These are phyloP conservation scores for Lichtheimia hyalospora DNA, from an alignment of 371 early-diverging fungal species.

Conservation along the genomic window DNA sequence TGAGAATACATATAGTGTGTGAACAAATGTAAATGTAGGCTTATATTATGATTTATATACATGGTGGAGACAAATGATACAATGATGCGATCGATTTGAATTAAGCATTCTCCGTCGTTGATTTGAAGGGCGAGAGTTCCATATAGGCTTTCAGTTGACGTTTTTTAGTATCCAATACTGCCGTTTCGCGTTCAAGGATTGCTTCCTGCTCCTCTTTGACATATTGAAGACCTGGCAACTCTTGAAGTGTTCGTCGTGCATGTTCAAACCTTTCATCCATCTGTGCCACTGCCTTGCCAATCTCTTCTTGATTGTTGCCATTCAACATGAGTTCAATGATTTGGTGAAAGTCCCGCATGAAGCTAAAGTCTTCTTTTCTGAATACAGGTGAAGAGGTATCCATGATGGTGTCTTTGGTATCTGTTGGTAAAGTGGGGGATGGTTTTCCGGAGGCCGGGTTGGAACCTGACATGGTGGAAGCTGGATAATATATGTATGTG, in stretches of 20 bases:
- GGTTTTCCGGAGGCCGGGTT: slow-evolving; percentile 9
- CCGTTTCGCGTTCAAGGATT: slow-evolving; percentile 31
- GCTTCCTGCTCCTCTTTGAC: slow-evolving; percentile 44
- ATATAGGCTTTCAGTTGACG: slow-evolving; percentile 22
- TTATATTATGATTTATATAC: too few relatives aligned
- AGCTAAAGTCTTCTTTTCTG: slow-evolving; percentile 45
- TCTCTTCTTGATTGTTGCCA: slow-evolving; percentile 35
- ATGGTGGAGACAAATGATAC: too few relatives aligned
- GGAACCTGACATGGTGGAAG: not conserved
- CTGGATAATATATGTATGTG: too few relatives aligned
- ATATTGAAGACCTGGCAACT: slow-evolving; percentile 49
- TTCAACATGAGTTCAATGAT: slow-evolving; percentile 35
- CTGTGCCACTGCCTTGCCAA: slow-evolving; percentile 45
- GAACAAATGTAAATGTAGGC: too few relatives aligned
- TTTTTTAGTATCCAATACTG: slow-evolving; percentile 30
- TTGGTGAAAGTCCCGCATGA: slow-evolving; percentile 34
- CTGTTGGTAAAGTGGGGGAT: slow-evolving; percentile 6
- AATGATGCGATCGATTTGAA: too few relatives aligned
- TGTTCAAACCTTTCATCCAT: slow-evolving; percentile 40
- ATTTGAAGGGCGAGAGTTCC: slow-evolving; percentile 6
- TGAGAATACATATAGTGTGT: too few relatives aligned
- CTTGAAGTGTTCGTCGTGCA: slow-evolving; percentile 39
- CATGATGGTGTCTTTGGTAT: slow-evolving; percentile 1
- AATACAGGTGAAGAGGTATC: slow-evolving; percentile 8
- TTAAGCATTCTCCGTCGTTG: too few relatives aligned